Evolutionary conservation across 1,139 yeast genomes (phyloP).

Genomic region (Saccharomycopsis phalli): DNA sequence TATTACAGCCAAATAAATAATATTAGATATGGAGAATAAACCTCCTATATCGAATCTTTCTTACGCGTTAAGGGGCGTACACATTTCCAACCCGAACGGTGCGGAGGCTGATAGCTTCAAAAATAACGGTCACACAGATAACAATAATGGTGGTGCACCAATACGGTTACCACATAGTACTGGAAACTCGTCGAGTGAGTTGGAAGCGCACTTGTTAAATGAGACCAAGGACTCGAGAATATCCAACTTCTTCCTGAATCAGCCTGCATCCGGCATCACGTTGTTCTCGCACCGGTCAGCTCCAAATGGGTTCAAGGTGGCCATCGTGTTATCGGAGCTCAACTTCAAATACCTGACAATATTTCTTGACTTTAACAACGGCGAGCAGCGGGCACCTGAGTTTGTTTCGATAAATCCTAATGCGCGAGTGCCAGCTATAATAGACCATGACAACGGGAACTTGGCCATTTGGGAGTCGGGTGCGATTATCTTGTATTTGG

Average conservation of each 20-base stretch:
- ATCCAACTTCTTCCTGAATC: slow-evolving; percentile 64
- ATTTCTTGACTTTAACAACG: slow-evolving; percentile 77
- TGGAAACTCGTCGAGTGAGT: slow-evolving; percentile 8
- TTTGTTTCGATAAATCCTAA: slow-evolving; percentile 88
- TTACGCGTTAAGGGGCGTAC: slow-evolving; percentile 24
- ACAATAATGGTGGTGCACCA: slow-evolving; percentile 9
- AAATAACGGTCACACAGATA: slow-evolving; percentile 22
- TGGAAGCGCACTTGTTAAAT: slow-evolving; percentile 25
- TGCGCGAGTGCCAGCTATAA: slow-evolving; percentile 89
- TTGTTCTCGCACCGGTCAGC: slow-evolving; percentile 87
- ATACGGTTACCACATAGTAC: slow-evolving; percentile 16
- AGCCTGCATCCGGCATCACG: slow-evolving; percentile 79
- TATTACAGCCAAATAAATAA: no score
- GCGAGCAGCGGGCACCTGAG: slow-evolving; percentile 91
- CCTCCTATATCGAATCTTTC: slow-evolving; percentile 26
- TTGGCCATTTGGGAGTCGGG: slow-evolving; percentile 92
- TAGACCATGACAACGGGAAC: slow-evolving; percentile 76
- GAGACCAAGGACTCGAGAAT: slow-evolving; percentile 43
- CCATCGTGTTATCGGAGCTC: slow-evolving; percentile 79
- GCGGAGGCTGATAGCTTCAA: slow-evolving; percentile 20
- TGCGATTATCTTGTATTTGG: slow-evolving; percentile 73
- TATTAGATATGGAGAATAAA: slow-evolving; percentile 14
- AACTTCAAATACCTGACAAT: slow-evolving; percentile 74
- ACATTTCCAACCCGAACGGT: slow-evolving; percentile 20
- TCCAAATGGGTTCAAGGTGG: slow-evolving; percentile 95